Base-by-base conservation (phyloP, 768 basidiomycete species). In the Trametopsis cervina region DNA sequence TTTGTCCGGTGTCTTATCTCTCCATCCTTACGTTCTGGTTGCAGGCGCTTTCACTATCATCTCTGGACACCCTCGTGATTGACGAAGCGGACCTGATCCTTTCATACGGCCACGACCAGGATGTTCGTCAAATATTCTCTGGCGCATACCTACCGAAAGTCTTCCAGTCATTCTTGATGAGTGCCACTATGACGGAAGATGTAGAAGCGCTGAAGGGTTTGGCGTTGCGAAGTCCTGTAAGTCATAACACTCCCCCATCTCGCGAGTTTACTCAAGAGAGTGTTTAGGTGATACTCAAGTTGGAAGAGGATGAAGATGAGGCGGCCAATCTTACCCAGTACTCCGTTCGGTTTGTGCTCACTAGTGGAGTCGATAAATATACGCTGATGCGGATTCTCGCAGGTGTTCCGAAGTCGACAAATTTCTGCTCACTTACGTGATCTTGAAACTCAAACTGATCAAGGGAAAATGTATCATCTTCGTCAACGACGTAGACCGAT, bases 41-140 rank as follows among this genome's bases (percentile, higher is more conserved):
- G 1, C 50, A 89, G 86, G 70, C 80, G 0, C 69, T 98, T 6
- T 75, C 72, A 2, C 67, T 93, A 0, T 59, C 75, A 11, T 72
- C 76, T 0, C 68, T 98, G 24, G 87, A 91, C 40, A 86, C 88
- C 4, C 78, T 99, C 15, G 87, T 95, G 23, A 94, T 99, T 49
- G 96, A 99, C 62, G 96, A 99, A 67, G 96, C 96, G 20, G 96
- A 98, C 62, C 78, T 98, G 29, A 88, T 99, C 44, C 74, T 99
- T 17, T 97, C 94, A 0, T 99, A 98, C 62, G 96, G 96, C 2
- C 91, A 98, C 55, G 87, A 93, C 52, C 89, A 93, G 59, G 90
- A 93, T 51, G 78, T 94, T 39, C 78, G 82, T 22, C 78, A 83
- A 50, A 75, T 83, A 39, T 82, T 86, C 52, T 74, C 66, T 47